phyloP scores from a whole-genome alignment of 768 basidiomycete species.

The Megacollybia marginata region DNA sequence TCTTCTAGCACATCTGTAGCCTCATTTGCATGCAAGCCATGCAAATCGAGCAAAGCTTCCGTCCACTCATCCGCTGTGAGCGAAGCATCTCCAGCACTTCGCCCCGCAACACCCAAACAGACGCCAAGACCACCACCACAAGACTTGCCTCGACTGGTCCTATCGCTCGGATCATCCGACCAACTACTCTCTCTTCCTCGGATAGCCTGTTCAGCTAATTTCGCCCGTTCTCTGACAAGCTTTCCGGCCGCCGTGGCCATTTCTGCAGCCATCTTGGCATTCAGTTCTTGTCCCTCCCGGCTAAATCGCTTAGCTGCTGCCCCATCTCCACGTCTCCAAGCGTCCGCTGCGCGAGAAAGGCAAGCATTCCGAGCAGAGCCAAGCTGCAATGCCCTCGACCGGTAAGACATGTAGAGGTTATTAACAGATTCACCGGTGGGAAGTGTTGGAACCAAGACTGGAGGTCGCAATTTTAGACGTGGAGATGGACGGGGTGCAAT shows the following conservation, averaged over 20 bases:
- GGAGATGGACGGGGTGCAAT: slow-evolving; percentile 79
- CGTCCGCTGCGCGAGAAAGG: slow-evolving; percentile 90
- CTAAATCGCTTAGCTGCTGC: slow-evolving; percentile 93
- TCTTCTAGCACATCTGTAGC: slow-evolving; percentile 87
- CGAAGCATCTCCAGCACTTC: slow-evolving; percentile 44
- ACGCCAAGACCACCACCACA: slow-evolving; percentile 84
- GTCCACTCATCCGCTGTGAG: slow-evolving; percentile 81
- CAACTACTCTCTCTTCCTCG: slow-evolving; percentile 60
- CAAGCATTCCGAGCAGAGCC: slow-evolving; percentile 93
- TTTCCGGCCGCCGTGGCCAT: slow-evolving; percentile 79
- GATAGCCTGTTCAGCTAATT: slow-evolving; percentile 70
- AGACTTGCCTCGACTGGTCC: slow-evolving; percentile 61
- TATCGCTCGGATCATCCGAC: slow-evolving; percentile 81
- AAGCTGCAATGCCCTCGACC: slow-evolving; percentile 81
- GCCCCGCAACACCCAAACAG: slow-evolving; percentile 75
- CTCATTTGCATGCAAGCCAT: slow-evolving; percentile 91
- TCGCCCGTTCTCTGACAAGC: slow-evolving; percentile 77
- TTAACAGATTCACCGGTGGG: slow-evolving; percentile 79
- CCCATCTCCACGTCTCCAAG: slow-evolving; percentile 93
- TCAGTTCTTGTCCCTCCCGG: slow-evolving; percentile 89
- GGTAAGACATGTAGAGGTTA: slow-evolving; percentile 81
- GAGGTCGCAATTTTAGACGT: slow-evolving; percentile 76
- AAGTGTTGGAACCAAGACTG: slow-evolving; percentile 80
- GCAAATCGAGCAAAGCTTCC: slow-evolving; percentile 82
- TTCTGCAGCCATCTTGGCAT: slow-evolving; percentile 84